Evolutionary conservation across 2,329 filamentous ascomycete species (phyloP), one percentile per base, ranked within the genome.

Genomic region (Cryphonectria carpinicola): DNA sequence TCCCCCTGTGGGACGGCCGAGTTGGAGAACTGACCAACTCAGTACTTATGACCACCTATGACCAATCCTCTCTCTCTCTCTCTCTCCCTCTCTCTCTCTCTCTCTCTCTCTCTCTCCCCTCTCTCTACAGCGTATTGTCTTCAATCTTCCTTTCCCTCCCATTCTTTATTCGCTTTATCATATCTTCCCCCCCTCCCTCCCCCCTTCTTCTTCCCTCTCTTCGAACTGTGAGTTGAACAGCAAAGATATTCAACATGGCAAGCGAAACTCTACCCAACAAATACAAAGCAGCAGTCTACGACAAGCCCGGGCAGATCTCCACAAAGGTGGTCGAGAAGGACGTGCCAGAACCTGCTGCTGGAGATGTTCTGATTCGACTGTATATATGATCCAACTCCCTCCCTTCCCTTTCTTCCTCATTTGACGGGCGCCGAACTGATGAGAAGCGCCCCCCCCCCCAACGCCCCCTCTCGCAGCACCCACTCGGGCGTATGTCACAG

Each of bases 401-500:
- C 11, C 1, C 11, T 1, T 11, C 10, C 7, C 11, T 19, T 49
- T 49, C 19, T 2, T 49, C 46, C n/a, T 11, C 49, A 25, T n/a
- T 28, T 25, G n/a, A 56, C 22, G 17, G 60, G 17, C 41, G 35
- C 22, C 28, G 2, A n/a, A 39, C 22, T 37, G 35, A 63, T 22
- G 10, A 43, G 13, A 35, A 7, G 11, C 28, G 1, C 28, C 28
- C 28, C 2, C 28, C 28, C 28, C 28, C 46, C 66, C 1, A n/a
- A n/a, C n/a, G n/a, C n/a, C n/a, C n/a, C n/a, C n/a, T n/a, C 46
- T n/a, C 17, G 11, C 25, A 69, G 73, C 22, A 75, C 74, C 22
- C 74, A 75, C 67, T 74, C 74, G 2, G 74, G 74, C 25, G 74
- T 75, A 17, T 75, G 74, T 63, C 66, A 68, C 35, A 72, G 67